These are phyloP conservation scores for Metschnikowia baotianmanensis DNA, from an alignment of 805 yeast genomes.

Conservation along the genomic window DNA sequence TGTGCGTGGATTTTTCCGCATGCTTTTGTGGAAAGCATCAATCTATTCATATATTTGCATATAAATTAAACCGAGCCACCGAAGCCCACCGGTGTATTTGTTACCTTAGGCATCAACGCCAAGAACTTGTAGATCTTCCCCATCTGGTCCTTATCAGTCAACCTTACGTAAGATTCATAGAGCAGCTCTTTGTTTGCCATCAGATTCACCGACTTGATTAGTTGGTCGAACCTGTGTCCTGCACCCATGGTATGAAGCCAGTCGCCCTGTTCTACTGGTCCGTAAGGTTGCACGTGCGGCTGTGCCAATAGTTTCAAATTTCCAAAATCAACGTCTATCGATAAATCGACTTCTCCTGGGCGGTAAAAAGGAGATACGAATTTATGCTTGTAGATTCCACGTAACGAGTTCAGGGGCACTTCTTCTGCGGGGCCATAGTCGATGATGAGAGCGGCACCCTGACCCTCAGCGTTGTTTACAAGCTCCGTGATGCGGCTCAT, in stretches of 20 bases:
- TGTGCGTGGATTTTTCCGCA: neutral
- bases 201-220: conserved; percentile 40
- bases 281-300: conserved; percentile 35
- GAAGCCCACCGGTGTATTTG: conserved; percentile 53
- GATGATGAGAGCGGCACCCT: conserved; percentile 69
- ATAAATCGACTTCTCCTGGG: conserved; percentile 80
- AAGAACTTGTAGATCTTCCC: conserved; percentile 74
- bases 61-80: conserved; percentile 21
- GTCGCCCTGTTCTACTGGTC: conserved; percentile 74
- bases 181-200: conserved; percentile 52
- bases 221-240: conserved; percentile 62
- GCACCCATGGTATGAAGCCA: conserved; percentile 77
- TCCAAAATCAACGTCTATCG: conserved; percentile 80
- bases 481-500: conserved; percentile 51
- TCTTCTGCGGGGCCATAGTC: conserved; percentile 70
- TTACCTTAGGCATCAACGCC: conserved; percentile 52
- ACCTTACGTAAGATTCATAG: conserved; percentile 55
- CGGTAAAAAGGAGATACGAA: conserved; percentile 71
- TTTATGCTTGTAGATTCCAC: conserved; percentile 72
- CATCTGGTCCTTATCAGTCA: conserved; percentile 68
- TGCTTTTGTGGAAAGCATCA: neutral
- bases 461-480: conserved; percentile 29
- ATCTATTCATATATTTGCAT: too few species aligned
- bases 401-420: conserved; percentile 66
- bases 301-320: conserved; percentile 39